Evolutionary conservation across 2,329 filamentous ascomycete genomes (phyloP).

Genomic region (Paraphaeosphaeria minitans): DNA sequence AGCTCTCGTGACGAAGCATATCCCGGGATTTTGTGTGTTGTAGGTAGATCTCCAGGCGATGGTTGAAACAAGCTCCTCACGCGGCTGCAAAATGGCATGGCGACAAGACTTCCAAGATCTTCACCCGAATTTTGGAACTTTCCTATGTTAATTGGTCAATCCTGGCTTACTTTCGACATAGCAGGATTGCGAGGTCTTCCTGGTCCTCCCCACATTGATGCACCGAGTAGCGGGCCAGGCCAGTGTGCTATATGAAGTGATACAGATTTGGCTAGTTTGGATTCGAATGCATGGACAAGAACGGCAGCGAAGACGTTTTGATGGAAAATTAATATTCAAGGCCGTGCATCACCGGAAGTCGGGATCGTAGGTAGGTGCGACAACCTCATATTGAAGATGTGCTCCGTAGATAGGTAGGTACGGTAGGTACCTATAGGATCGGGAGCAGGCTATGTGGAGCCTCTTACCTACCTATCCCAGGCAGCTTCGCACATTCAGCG

Average conservation of each 20-base stretch:
- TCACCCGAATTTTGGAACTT: constrained; percentile 1
- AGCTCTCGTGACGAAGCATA: background rate
- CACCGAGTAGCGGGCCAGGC: background rate
- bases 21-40: too few species aligned
- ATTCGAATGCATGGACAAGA: background rate
- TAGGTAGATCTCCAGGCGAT: background rate
- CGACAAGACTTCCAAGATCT: constrained; percentile 1
- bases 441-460: constrained; percentile 13
- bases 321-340: constrained; percentile 12
- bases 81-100: constrained; percentile 6
- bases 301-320: background rate
- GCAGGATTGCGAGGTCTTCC: constrained; percentile 2
- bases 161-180: background rate
- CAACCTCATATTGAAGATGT: constrained; percentile 15
- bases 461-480: constrained; percentile 21
- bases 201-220: constrained; percentile 8
- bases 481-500: background rate
- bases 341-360: constrained; percentile 1
- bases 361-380: constrained; percentile 1
- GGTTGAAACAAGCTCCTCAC: constrained; percentile 16
- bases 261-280: too few species aligned
- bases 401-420: too few species aligned
- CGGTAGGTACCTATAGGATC: too few species aligned
- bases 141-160: background rate
- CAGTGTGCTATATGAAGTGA: background rate